These are phyloP conservation scores for Aspergillus ochraceoroseus DNA, from an alignment of 2,329 filamentous ascomycete species.

Conservation along the genomic window DNA sequence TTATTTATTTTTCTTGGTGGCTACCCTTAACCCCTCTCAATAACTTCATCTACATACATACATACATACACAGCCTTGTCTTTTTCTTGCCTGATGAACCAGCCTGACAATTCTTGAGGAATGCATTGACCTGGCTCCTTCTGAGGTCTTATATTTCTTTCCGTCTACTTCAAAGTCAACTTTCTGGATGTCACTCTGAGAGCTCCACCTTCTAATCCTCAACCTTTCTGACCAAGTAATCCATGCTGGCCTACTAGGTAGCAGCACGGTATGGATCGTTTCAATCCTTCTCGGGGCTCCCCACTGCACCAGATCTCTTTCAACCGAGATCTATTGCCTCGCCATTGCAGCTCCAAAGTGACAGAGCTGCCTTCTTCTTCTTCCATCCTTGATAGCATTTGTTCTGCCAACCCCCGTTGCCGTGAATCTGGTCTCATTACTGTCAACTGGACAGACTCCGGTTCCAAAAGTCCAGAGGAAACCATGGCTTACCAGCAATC, in stretches of 20 bases:
- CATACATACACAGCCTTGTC: slow-evolving; percentile 8
- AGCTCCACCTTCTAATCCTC: not conserved
- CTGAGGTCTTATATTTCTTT: slow-evolving; percentile 10
- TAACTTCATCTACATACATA: slow-evolving; percentile 2
- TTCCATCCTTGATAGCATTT: slow-evolving; percentile 14
- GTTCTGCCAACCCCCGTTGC: slow-evolving; percentile 15
- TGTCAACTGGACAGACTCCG: slow-evolving; percentile 25
- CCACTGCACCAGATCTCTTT: slow-evolving; percentile 23
- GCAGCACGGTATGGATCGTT: slow-evolving; percentile 25
- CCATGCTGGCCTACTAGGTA: slow-evolving; percentile 5
- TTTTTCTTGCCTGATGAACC: slow-evolving; percentile 10
- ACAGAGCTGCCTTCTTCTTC: slow-evolving; percentile 19
- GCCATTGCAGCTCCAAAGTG: slow-evolving; percentile 16
- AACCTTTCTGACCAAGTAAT: slow-evolving; percentile 1
- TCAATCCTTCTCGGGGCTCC: slow-evolving; percentile 19
- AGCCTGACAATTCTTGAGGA: slow-evolving; percentile 3
- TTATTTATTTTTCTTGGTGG: slow-evolving; percentile 8
- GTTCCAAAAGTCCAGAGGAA: slow-evolving; percentile 21
- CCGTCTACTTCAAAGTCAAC: not conserved
- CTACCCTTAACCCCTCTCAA: not conserved
- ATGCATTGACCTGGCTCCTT: slow-evolving; percentile 7
- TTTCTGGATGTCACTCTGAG: not conserved
- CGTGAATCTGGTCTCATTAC: slow-evolving; percentile 17
- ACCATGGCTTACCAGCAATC: slow-evolving; percentile 18
- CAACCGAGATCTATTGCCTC: slow-evolving; percentile 22